A percentile compares a stretch with the other conserved stretches of the same genome.
phyloP scores from a whole-genome alignment of 805 yeast species.

The Kluyveromyces aestuarii region DNA sequence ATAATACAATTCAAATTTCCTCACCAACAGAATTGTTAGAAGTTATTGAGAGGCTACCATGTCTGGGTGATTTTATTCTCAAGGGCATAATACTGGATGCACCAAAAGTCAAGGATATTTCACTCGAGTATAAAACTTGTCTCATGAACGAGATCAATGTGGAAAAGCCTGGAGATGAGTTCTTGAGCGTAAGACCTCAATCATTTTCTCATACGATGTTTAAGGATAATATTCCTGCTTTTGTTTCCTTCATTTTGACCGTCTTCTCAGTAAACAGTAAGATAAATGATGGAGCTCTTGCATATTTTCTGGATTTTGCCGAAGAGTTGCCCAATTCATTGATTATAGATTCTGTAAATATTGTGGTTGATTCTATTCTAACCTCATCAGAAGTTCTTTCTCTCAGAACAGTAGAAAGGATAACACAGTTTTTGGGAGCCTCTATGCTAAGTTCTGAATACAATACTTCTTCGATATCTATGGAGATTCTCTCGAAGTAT shows the following conservation, averaged over 20 bases:
- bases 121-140: background rate
- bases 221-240: background rate
- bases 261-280: background rate
- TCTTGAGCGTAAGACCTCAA: background rate
- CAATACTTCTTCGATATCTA: conserved; percentile 15
- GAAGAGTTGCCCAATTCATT: background rate
- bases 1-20: no score
- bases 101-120: background rate
- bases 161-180: background rate
- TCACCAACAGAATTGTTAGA: background rate
- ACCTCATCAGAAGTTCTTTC: background rate
- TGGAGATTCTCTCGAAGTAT: conserved; percentile 11
- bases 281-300: background rate
- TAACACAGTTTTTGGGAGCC: conserved; percentile 20
- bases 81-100: background rate
- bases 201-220: background rate
- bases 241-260: background rate
- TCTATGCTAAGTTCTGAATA: conserved; percentile 12
- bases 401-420: conserved; percentile 3
- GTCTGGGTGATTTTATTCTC: background rate
- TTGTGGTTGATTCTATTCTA: background rate
- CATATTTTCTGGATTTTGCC: background rate
- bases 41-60: background rate
- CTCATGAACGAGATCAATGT: background rate
- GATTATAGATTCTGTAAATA: background rate